Conservation (phyloP, 257 asterid species). For the Salvia miltiorrhiza region DNA sequence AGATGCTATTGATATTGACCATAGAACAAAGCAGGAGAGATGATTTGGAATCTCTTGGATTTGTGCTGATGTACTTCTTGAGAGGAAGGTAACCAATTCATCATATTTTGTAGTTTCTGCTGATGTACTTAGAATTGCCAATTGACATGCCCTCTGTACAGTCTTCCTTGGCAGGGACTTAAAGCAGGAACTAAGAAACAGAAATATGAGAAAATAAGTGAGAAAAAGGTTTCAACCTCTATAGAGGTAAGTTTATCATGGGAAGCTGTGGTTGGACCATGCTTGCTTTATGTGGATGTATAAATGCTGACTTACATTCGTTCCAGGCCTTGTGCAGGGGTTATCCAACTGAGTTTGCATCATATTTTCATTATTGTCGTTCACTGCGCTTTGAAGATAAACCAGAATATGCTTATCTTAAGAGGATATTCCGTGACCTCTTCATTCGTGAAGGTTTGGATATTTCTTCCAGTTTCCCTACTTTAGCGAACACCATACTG, state of each 20-base stretch:
- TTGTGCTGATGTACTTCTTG: conserved; percentile 86
- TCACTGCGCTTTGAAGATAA: conserved; percentile 92
- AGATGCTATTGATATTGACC: conserved; percentile 14
- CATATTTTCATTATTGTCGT: conserved; percentile 96
- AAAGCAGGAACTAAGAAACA: conserved; percentile 97
- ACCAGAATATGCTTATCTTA: conserved; percentile 97
- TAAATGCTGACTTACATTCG: conserved; percentile 22
- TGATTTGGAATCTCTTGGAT: conserved; percentile 98
- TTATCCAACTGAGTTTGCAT: conserved; percentile 91
- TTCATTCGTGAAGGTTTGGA: conserved; percentile 91
- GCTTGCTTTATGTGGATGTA: conserved; percentile 10
- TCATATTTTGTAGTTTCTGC: conserved; percentile 20
- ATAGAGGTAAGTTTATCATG: conserved; percentile 61
- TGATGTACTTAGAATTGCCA: conserved; percentile 23
- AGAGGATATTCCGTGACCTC: conserved; percentile 93
- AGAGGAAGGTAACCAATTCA: conserved; percentile 71
- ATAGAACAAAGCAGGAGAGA: conserved; percentile 98
- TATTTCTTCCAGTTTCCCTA: conserved; percentile 10
- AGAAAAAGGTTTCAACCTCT: conserved; percentile 91
- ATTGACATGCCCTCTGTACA: conserved; percentile 42
- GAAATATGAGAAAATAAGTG: conserved; percentile 92
- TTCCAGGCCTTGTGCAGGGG: conserved; percentile 78
- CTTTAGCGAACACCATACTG: neutral
- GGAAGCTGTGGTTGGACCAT: conserved; percentile 16
- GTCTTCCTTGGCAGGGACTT: conserved; percentile 98